Conservation (phyloP, 371 early-diverging fungal species). For the Apophysomyces variabilis region DNA sequence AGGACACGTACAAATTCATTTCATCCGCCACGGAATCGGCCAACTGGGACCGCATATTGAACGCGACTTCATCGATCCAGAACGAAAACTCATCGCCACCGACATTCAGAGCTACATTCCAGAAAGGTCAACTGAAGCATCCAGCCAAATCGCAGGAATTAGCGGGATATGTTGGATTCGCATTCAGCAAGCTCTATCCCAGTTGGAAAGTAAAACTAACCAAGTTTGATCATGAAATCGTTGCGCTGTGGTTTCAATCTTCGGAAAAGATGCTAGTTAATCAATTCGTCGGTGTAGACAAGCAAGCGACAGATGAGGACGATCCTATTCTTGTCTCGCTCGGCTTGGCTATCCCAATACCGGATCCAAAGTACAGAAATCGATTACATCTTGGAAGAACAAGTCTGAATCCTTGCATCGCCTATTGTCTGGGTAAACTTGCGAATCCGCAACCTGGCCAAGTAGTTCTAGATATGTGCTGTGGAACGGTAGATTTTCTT, state of each 20-base stretch:
- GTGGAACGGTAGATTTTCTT: constrained; percentile 33
- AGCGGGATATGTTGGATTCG: constrained; percentile 39
- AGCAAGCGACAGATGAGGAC: constrained; percentile 1
- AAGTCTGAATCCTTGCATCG: constrained; percentile 47
- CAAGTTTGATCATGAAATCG: constrained; percentile 34
- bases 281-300: not conserved
- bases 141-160: constrained; percentile 29
- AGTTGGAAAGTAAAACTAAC: constrained; percentile 48
- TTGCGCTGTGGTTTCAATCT: constrained; percentile 30
- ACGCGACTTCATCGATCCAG: not conserved
- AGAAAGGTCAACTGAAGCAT: constrained; percentile 37
- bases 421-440: constrained; percentile 40
- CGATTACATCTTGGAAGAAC: constrained; percentile 44
- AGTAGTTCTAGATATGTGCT: constrained; percentile 50
- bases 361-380: constrained; percentile 38
- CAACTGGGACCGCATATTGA: constrained; percentile 21
- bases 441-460: constrained; percentile 44
- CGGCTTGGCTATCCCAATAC: constrained; percentile 32
- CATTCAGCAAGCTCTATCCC: constrained; percentile 26
- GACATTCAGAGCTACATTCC: constrained; percentile 46
- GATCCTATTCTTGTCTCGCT: constrained; percentile 21
- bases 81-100: not conserved
- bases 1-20: constrained; percentile 28
- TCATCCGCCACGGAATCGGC: constrained; percentile 19
- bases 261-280: constrained; percentile 4